These are phyloP conservation scores for Alternaria triticimaculans DNA, from an alignment of 2,329 filamentous ascomycete genomes.

Conservation along the genomic window DNA sequence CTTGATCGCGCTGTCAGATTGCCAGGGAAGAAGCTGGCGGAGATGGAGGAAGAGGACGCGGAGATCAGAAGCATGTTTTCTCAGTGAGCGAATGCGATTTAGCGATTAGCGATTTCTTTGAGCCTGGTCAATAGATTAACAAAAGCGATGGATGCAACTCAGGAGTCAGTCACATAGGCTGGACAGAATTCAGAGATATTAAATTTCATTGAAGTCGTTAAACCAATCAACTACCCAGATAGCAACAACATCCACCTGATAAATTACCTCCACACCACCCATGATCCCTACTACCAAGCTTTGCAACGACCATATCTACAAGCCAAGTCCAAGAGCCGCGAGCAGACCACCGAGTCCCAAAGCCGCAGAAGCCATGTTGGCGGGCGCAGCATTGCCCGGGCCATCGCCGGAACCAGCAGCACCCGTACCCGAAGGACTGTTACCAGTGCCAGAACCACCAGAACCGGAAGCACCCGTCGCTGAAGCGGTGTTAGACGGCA, in stretches of 20 bases:
- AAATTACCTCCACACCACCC: neutral
- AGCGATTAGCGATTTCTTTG: neutral
- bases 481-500: neutral
- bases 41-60: constrained; percentile 29
- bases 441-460: neutral
- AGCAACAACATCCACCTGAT: neutral
- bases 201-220: neutral
- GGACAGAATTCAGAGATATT: neutral
- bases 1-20: constrained; percentile 29
- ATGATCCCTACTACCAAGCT: neutral
- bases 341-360: neutral
- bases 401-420: neutral
- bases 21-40: constrained; percentile 24
- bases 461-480: neutral
- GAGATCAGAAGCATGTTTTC: constrained; percentile 27
- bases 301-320: neutral
- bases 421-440: neutral
- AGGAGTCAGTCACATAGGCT: neutral
- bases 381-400: neutral
- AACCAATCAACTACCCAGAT: neutral
- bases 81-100: constrained; percentile 1
- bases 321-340: neutral
- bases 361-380: neutral
- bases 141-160: neutral
- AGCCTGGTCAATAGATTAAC: too few species aligned